Evolutionary conservation across 1,284 basidiomycete genomes (phyloP).

Genomic region (Somion occarium): DNA sequence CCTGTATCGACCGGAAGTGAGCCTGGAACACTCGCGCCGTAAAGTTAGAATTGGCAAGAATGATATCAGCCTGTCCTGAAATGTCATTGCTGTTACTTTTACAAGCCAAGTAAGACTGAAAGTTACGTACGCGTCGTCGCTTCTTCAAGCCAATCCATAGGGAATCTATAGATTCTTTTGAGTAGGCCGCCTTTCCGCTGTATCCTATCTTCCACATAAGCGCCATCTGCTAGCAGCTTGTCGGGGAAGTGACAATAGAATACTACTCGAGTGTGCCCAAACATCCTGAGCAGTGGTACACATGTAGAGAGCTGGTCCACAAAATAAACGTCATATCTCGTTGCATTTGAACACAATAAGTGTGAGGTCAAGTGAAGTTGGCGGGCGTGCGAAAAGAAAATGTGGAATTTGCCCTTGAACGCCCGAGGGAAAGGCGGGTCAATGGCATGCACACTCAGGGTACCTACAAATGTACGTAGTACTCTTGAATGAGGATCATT

Average conservation of each 20-base stretch:
- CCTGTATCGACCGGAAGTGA: constrained; percentile 69
- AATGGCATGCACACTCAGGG: constrained; percentile 77
- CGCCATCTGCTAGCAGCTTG: constrained; percentile 81
- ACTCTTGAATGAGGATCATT: constrained; percentile 1
- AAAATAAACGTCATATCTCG: constrained; percentile 81
- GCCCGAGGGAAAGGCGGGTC: constrained; percentile 77
- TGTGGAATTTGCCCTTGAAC: constrained; percentile 74
- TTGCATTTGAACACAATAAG: constrained; percentile 44
- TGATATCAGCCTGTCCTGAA: constrained; percentile 80
- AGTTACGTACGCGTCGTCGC: constrained; percentile 74
- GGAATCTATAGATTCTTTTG: constrained; percentile 78
- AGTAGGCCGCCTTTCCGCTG: constrained; percentile 43
- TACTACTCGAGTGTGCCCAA: constrained; percentile 74
- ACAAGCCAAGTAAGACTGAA: background rate
- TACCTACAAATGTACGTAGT: constrained; percentile 59
- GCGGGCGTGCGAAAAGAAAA: constrained; percentile 85
- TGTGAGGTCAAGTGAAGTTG: constrained; percentile 77
- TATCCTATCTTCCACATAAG: constrained; percentile 53
- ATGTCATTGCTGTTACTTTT: constrained; percentile 4
- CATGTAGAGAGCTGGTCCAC: constrained; percentile 94
- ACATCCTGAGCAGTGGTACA: constrained; percentile 74
- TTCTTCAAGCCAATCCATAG: constrained; percentile 91
- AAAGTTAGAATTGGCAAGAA: constrained; percentile 91
- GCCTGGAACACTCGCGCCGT: constrained; percentile 76
- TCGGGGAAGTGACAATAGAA: constrained; percentile 99